These are phyloP conservation scores for Lepidopterella palustris DNA, from an alignment of 495 filamentous ascomycete species.

Conservation along the genomic window DNA sequence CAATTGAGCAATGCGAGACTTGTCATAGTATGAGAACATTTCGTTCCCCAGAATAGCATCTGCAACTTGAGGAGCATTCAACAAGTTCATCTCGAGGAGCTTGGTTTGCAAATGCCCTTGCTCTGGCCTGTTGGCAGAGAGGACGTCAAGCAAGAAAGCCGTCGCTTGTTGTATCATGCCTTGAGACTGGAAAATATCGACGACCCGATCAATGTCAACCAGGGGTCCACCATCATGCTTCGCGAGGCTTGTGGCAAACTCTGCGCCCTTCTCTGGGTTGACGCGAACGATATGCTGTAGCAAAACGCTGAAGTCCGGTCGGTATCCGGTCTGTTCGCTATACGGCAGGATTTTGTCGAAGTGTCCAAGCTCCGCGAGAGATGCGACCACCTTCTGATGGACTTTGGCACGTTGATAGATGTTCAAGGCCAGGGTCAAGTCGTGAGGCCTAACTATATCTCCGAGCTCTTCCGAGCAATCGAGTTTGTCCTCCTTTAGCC, in stretches of 20 bases:
- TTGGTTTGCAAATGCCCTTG: slow-evolving; percentile 90
- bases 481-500: slow-evolving; percentile 91
- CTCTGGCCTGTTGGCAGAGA: slow-evolving; percentile 90
- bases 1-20: slow-evolving; percentile 72
- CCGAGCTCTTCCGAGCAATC: slow-evolving; percentile 93
- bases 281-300: slow-evolving; percentile 87
- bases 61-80: slow-evolving; percentile 93
- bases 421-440: slow-evolving; percentile 71
- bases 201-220: slow-evolving; percentile 88
- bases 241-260: slow-evolving; percentile 84
- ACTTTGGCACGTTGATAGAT: slow-evolving; percentile 86
- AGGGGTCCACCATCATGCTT: slow-evolving; percentile 78
- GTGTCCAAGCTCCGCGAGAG: slow-evolving; percentile 89
- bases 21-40: slow-evolving; percentile 96
- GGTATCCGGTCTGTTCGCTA: slow-evolving; percentile 72
- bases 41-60: slow-evolving; percentile 96
- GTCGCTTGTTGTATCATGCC: slow-evolving; percentile 97
- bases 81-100: slow-evolving; percentile 93
- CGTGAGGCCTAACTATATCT: slow-evolving; percentile 85
- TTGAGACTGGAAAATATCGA: slow-evolving; percentile 95
- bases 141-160: slow-evolving; percentile 88
- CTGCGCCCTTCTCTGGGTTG: slow-evolving; percentile 89
- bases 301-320: slow-evolving; percentile 84
- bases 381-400: slow-evolving; percentile 86
- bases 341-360: slow-evolving; percentile 95